Conservation (phyloP, 2,329 filamentous ascomycete genomes). For the Claviceps cyperi region DNA sequence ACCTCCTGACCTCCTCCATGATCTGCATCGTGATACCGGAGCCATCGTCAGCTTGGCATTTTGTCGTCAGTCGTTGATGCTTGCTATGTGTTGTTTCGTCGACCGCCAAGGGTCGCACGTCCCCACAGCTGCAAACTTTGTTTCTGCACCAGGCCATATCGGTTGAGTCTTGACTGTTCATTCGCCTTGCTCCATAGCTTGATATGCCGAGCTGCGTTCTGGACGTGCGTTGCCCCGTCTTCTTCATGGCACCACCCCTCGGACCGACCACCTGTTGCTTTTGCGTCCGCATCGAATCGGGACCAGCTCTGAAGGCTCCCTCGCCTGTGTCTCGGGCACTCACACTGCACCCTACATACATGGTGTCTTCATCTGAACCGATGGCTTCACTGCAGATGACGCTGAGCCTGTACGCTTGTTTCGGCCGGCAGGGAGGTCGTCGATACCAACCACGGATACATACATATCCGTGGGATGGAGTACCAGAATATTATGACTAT, state of each 20-base stretch:
- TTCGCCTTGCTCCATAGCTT: not conserved
- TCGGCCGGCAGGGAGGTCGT: not conserved
- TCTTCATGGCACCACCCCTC: not conserved
- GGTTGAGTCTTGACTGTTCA: not conserved
- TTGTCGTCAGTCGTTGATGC: not conserved
- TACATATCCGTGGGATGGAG: too few relatives aligned
- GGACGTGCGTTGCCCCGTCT: not conserved
- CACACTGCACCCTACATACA: constrained; percentile 1
- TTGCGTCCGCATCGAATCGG: constrained; percentile 1
- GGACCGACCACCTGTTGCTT: not conserved
- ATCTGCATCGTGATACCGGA: not conserved
- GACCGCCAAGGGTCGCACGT: not conserved
- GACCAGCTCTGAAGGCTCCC: constrained; percentile 1
- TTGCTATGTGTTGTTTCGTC: not conserved
- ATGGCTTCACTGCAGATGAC: not conserved
- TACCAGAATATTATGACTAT: too few relatives aligned
- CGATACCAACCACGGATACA: too few relatives aligned
- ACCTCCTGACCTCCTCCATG: not conserved
- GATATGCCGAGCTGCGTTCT: not conserved
- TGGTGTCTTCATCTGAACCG: not conserved
- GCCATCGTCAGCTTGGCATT: not conserved
- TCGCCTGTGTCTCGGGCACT: constrained; percentile 3
- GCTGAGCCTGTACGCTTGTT: not conserved
- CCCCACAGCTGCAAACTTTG: not conserved
- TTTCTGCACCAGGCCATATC: not conserved